phyloP scores from a whole-genome alignment of 257 asterid species.

The Przewalskia tangutica region DNA sequence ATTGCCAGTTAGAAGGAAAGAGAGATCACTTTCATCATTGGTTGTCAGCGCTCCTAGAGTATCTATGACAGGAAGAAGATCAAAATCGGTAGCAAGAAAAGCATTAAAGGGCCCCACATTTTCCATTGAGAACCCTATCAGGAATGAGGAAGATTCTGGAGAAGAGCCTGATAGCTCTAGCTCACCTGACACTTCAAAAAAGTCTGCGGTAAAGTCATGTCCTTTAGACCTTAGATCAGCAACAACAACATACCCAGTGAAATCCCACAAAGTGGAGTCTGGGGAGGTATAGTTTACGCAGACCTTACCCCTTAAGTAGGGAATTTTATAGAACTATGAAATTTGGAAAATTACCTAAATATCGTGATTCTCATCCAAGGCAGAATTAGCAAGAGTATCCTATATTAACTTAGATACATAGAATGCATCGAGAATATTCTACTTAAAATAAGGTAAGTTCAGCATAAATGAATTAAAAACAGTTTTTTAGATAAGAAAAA shows the following conservation, averaged over 20 bases:
- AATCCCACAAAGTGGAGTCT: too few relatives aligned
- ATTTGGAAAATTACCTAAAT: neutral
- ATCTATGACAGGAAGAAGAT: conserved; percentile 80
- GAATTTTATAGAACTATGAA: neutral
- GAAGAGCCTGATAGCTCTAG: conserved; percentile 74
- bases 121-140: conserved; percentile 63
- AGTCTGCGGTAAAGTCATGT: conserved; percentile 42
- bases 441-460: neutral
- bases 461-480: neutral
- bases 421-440: neutral
- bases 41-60: conserved; percentile 92
- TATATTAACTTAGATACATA: neutral
- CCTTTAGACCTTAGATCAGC: neutral
- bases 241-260: too few relatives aligned
- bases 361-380: neutral
- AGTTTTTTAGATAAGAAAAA: neutral
- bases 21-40: conserved; percentile 87
- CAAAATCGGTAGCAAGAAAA: conserved; percentile 74
- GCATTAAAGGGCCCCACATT: conserved; percentile 63
- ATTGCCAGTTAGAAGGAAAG: conserved; percentile 89
- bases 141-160: conserved; percentile 53
- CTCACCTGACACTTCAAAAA: conserved; percentile 62
- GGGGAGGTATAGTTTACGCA: too few relatives aligned
- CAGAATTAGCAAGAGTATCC: neutral
- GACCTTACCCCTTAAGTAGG: neutral